A percentile compares a stretch with the other conserved stretches of the same genome.
phyloP scores from a whole-genome alignment of 805 yeast genomes.

The Metschnikowia picachoensis region DNA sequence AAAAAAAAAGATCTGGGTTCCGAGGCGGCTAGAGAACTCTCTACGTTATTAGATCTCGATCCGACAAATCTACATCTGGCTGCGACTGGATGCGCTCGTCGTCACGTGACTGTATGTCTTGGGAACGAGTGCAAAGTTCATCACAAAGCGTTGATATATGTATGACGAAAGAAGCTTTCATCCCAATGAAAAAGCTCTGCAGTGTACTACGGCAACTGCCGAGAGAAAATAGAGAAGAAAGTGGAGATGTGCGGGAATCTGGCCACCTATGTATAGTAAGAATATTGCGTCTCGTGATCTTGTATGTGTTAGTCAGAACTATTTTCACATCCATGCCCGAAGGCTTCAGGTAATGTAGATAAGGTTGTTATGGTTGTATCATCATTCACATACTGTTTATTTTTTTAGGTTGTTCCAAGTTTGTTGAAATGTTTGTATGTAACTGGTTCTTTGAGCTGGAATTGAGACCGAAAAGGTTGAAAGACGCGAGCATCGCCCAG shows the following conservation, averaged over 20 bases:
- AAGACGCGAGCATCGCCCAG: neutral
- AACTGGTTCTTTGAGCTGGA: too few relatives aligned
- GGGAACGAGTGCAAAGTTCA: too few relatives aligned
- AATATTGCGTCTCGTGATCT: neutral
- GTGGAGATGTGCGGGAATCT: neutral
- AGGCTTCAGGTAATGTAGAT: constrained; percentile 22
- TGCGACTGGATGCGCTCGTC: too few relatives aligned
- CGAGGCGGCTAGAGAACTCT: neutral
- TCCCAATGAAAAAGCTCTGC: too few relatives aligned
- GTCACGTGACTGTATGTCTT: too few relatives aligned
- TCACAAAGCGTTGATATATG: too few relatives aligned
- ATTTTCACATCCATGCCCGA: constrained; percentile 16
- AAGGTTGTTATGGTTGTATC: constrained; percentile 18
- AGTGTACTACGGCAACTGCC: neutral
- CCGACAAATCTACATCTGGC: too few relatives aligned
- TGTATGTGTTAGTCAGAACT: constrained; percentile 22
- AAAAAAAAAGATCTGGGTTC: neutral
- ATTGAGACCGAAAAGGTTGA: neutral
- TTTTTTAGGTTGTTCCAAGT: neutral
- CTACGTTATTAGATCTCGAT: neutral
- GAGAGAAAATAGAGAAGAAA: neutral
- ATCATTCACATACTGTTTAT: constrained; percentile 19
- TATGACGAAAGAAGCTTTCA: too few relatives aligned
- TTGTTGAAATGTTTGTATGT: neutral
- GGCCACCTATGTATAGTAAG: too few relatives aligned